Percentiles rank a stretch among this genome's conserved stretches.
Evolutionary conservation across 2,329 filamentous ascomycete species (phyloP).

Genomic region (Chalara sp.): DNA sequence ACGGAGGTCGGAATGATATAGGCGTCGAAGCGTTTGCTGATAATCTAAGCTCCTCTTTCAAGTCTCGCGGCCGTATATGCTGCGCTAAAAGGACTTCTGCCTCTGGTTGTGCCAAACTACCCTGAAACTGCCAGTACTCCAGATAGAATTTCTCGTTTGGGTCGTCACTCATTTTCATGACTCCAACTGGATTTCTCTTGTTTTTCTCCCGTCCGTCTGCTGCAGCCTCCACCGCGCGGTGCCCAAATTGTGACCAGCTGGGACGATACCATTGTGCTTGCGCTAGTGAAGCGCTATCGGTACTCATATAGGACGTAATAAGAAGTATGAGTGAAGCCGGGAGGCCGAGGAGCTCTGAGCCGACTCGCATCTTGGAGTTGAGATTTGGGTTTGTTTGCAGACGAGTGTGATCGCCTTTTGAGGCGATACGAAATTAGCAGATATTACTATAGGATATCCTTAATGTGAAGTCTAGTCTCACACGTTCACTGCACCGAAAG

Average conservation of each 20-base stretch:
- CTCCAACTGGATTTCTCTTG: slow-evolving; percentile 44
- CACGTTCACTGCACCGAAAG: too few relatives aligned
- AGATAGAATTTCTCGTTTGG: slow-evolving; percentile 68
- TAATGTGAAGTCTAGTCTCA: too few relatives aligned
- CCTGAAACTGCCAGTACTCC: slow-evolving; percentile 46
- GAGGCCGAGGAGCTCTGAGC: slow-evolving; percentile 31
- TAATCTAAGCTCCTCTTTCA: slow-evolving; percentile 14
- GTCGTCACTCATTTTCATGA: slow-evolving; percentile 67
- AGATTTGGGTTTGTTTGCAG: too few relatives aligned
- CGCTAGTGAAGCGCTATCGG: slow-evolving; percentile 17
- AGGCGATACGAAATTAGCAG: too few relatives aligned
- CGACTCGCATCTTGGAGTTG: slow-evolving; percentile 31
- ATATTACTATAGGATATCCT: too few relatives aligned
- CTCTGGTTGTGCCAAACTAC: slow-evolving; percentile 8
- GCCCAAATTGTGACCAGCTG: slow-evolving; percentile 39
- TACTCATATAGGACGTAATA: slow-evolving; percentile 32
- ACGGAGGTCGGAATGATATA: slow-evolving; percentile 41
- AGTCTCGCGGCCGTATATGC: slow-evolving; percentile 13
- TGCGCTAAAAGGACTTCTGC: not conserved
- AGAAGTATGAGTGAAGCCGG: slow-evolving; percentile 40
- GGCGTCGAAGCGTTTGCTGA: slow-evolving; percentile 14
- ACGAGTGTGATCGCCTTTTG: too few relatives aligned
- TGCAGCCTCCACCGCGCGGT: slow-evolving; percentile 34
- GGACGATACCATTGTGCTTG: slow-evolving; percentile 39
- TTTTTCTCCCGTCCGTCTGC: slow-evolving; percentile 31